A percentile compares a stretch with the other conserved stretches of the same genome.
Conservation (phyloP, 805 yeast species). For the Saturnispora bothae region DNA sequence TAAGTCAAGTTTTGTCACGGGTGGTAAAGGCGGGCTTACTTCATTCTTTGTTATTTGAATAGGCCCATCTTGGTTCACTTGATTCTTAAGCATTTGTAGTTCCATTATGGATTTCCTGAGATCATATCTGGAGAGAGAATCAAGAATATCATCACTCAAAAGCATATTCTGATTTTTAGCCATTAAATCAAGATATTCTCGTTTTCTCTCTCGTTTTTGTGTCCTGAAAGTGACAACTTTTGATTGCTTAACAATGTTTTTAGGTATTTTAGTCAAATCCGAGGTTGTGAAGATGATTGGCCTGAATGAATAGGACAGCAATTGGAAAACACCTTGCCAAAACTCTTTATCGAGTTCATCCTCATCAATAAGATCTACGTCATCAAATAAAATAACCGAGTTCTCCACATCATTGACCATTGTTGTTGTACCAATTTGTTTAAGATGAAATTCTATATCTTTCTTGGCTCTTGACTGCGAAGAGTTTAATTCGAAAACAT, state of each 20-base stretch:
- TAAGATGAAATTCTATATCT: constrained; percentile 53
- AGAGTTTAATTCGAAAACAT: constrained; percentile 72
- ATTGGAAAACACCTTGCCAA: constrained; percentile 61
- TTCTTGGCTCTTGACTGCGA: constrained; percentile 64
- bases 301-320: constrained; percentile 34
- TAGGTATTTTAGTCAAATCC: constrained; percentile 21
- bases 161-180: constrained; percentile 20
- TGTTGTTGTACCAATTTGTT: constrained; percentile 78
- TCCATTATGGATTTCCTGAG: constrained; percentile 23
- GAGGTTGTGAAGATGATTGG: constrained; percentile 26
- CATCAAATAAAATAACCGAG: constrained; percentile 73
- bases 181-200: constrained; percentile 21
- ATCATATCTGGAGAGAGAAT: constrained; percentile 13
- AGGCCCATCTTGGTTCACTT: constrained; percentile 2
- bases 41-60: neutral
- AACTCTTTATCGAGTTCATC: constrained; percentile 59
- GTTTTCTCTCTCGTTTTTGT: constrained; percentile 4
- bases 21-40: neutral
- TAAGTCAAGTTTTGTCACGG: neutral
- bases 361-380: constrained; percentile 71
- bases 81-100: constrained; percentile 22
- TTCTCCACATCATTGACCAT: constrained; percentile 45
- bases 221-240: constrained; percentile 18
- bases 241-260: constrained; percentile 22
- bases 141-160: constrained; percentile 16